Conservation (phyloP, 1,139 yeast genomes). For the Martiniozyma asiatica region DNA sequence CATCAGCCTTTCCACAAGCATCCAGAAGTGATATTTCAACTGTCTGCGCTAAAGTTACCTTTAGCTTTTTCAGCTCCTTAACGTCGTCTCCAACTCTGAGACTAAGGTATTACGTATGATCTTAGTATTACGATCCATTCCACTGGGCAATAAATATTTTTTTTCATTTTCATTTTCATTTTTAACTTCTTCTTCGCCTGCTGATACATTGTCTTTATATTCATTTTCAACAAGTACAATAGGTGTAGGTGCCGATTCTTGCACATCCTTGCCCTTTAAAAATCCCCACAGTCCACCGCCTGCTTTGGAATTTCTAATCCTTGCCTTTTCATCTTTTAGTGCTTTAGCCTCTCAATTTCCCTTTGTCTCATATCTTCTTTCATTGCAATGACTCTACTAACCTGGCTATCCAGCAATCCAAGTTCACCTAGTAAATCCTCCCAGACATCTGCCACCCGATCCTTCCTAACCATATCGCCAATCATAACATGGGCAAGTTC, state of each 20-base stretch:
- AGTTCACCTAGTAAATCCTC: slow-evolving; percentile 12
- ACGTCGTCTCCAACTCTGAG: slow-evolving; percentile 12
- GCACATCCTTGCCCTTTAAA: not conserved
- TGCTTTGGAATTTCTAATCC: not conserved
- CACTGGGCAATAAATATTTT: not conserved
- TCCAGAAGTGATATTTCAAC: slow-evolving; percentile 3
- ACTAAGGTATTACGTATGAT: slow-evolving; percentile 9
- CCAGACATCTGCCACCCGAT: slow-evolving; percentile 12
- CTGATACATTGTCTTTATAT: too few species aligned
- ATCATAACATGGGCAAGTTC: slow-evolving; percentile 8
- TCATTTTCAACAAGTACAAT: not conserved
- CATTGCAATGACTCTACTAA: slow-evolving; percentile 6
- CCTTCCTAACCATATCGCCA: slow-evolving; percentile 9
- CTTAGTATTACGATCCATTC: slow-evolving; percentile 8
- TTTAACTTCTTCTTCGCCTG: not conserved
- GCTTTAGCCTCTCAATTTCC: slow-evolving; percentile 1
- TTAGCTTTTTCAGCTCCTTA: slow-evolving; percentile 9
- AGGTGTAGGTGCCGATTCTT: not conserved
- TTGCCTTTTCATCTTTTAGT: not conserved
- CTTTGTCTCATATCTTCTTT: slow-evolving; percentile 4
- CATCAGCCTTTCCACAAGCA: slow-evolving; percentile 1
- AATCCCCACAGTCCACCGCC: slow-evolving; percentile 6
- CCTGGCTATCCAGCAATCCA: slow-evolving; percentile 8
- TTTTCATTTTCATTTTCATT: not conserved
- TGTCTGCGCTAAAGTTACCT: slow-evolving; percentile 4